Evolutionary conservation across 148 eudicot genomes (phyloP).

Genomic region (Silene uniflora): DNA sequence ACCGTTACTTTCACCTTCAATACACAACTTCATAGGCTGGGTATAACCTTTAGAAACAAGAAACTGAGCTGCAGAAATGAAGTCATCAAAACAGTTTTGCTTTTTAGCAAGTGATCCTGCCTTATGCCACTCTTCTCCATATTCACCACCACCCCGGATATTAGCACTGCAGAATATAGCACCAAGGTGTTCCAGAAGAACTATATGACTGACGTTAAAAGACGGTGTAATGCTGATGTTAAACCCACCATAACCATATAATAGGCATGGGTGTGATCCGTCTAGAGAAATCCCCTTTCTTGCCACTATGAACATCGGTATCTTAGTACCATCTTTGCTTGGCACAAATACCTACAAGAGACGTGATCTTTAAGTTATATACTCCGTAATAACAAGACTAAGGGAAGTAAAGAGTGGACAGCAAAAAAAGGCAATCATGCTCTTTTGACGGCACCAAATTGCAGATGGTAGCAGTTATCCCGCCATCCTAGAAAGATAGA

Average conservation of each 20-base stretch:
- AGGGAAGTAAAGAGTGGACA: background rate
- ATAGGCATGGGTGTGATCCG: conserved; percentile 86
- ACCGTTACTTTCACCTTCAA: conserved; percentile 98
- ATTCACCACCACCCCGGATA: conserved; percentile 98
- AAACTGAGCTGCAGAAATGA: conserved; percentile 81
- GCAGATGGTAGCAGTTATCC: background rate
- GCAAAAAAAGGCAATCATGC: too few relatives aligned
- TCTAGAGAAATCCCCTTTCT: conserved; percentile 67
- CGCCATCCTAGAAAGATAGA: too few relatives aligned
- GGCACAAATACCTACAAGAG: conserved; percentile 58
- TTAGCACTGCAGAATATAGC: conserved; percentile 73
- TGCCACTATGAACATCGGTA: conserved; percentile 79
- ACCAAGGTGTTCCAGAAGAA: conserved; percentile 64
- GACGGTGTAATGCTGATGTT: conserved; percentile 77
- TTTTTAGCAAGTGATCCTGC: conserved; percentile 75
- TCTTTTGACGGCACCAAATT: too few relatives aligned
- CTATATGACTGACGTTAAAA: conserved; percentile 56
- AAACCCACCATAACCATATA: conserved; percentile 94
- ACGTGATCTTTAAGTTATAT: background rate
- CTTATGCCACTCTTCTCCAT: conserved; percentile 99
- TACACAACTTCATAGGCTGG: conserved; percentile 65
- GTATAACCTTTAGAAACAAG: conserved; percentile 85
- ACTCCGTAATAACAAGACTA: too few relatives aligned
- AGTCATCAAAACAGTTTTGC: conserved; percentile 90
- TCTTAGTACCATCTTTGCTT: conserved; percentile 81